Base-by-base conservation (phyloP, 768 basidiomycete genomes). In the Pholiota molesta region DNA sequence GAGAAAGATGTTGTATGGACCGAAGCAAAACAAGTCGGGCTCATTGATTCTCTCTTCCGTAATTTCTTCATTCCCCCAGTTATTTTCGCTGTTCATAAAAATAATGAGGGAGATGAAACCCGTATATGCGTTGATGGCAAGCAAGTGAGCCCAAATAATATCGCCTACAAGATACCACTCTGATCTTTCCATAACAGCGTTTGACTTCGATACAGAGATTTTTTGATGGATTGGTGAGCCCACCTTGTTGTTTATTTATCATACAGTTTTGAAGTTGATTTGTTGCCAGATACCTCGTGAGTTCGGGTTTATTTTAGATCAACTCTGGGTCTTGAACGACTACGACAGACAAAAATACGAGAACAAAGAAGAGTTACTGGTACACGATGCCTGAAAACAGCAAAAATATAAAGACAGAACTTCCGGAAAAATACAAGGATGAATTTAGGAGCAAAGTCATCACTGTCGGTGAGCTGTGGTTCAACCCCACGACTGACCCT, bases 101-200 rank as follows among this genome's bases (percentile, higher is more conserved):
- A 81, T 52, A 81, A 84, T 1, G 86, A 90, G 28, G 87, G 83
- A 2, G 76, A 80, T 3, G 83, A 85, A 65, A 74, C 77, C 4
- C 79, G 87, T 59, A 77, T 86, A 5, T 92, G 91, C 60, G 90
- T 92, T 2, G 92, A 94, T 66, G 92, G 92, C 5, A 94, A 94
- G 68, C 92, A 94, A 83, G 91, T 77, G 79, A 74, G 75, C 79
- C 5, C n/a, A 17, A 14, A 33, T 23, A 3, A 19, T 28, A 40
- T 17, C 1, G 31, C 33, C 21, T 13, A 28, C 6, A 52, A 28
- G 33, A 55, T 21, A 17, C 45, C 17, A 31, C 14, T 42, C 35
- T 17, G 44, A 23, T 28, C 17, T 35, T n/a, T 29, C 21, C 9
- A 29, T 37, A 44, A 33, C 78, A 90, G 78, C 81, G 92, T 19